phyloP scores from a whole-genome alignment of 2,329 filamentous ascomycete genomes.

The Fusarium sp. region DNA sequence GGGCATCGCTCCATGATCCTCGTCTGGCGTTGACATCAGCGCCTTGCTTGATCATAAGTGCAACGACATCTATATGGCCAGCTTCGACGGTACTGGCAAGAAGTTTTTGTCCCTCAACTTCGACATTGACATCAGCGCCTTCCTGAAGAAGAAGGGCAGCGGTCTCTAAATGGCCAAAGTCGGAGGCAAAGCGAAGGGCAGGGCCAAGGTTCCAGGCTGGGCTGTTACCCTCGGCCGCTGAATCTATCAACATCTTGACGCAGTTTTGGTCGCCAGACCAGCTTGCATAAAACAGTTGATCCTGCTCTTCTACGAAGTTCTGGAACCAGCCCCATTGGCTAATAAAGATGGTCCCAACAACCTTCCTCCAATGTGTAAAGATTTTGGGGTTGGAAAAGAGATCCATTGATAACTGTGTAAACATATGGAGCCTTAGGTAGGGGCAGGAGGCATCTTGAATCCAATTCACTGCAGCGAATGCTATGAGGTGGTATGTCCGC shows the following conservation, averaged over 20 bases:
- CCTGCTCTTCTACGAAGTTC: too few species aligned
- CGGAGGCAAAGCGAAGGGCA: rapidly evolving
- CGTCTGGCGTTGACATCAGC: not conserved
- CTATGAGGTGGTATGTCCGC: not conserved
- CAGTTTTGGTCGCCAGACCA: not conserved
- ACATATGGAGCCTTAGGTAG: rapidly evolving
- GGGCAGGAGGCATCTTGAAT: not conserved
- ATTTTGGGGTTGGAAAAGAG: rapidly evolving
- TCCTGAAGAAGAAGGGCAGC: rapidly evolving
- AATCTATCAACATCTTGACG: not conserved
- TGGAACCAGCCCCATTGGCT: rapidly evolving
- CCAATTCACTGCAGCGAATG: rapidly evolving
- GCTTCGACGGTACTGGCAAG: not conserved
- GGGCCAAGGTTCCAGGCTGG: rapidly evolving
- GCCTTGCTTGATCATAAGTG: rapidly evolving
- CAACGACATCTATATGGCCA: not conserved
- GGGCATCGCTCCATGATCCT: rapidly evolving
- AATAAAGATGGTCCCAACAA: too few species aligned
- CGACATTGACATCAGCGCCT: not conserved
- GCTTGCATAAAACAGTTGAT: not conserved
- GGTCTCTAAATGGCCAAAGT: rapidly evolving
- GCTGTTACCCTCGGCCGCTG: rapidly evolving
- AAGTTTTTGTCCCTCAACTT: too few species aligned
- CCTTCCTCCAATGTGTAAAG: rapidly evolving
- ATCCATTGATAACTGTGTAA: not conserved